Base-by-base conservation (phyloP, 1,139 yeast species). In the Protomyces lactucae-debilis region DNA sequence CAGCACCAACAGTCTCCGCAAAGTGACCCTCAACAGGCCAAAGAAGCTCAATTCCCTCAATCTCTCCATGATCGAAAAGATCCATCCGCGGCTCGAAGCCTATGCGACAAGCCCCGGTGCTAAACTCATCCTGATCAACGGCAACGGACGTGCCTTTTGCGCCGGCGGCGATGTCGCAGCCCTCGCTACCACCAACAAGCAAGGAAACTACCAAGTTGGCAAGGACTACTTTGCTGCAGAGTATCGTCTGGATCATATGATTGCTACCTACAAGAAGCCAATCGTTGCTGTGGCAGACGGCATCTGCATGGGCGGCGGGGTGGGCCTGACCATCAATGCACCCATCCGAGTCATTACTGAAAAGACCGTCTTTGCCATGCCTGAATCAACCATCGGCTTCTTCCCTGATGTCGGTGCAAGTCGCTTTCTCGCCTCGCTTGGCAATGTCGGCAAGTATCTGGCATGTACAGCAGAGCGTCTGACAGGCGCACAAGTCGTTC, bases 221-320 rank as follows among this genome's bases (percentile, higher is more conserved):
- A 59, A 59, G 53, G 57, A 59, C 25, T 88, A 88, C 75, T 93
- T 93, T 78, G 83, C 84, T 69, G 76, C 80, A 67, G 99, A 93
- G 76, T 93, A 93, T 77, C 84, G 86, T 68, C 78, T 93, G 73
- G 86, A 93, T 77, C 89, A 86, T 72, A 79, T 86, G 65, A 80
- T 92, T 69, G 86, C 96, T 18, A 86, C 95, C 16, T 90, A 84
- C 73, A 80, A 86, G 67, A 93, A 91, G 77, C 98, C 99, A 1
- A 82, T 88, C 69, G 85, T 93, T 21, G 81, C 96, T 0, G 73
- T 91, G 55, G 87, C 88, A 85, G 87, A 93, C 73, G 98, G 98
- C 37, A 90, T 93, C 72, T 90, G 57, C 57, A 90, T 93, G 97
- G 99, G 99, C 65, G 99, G 99, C 64, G 99, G 99, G 71, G 96